phyloP scores from a whole-genome alignment of 495 filamentous ascomycete species.

The Aspergillus saccharolyticus region DNA sequence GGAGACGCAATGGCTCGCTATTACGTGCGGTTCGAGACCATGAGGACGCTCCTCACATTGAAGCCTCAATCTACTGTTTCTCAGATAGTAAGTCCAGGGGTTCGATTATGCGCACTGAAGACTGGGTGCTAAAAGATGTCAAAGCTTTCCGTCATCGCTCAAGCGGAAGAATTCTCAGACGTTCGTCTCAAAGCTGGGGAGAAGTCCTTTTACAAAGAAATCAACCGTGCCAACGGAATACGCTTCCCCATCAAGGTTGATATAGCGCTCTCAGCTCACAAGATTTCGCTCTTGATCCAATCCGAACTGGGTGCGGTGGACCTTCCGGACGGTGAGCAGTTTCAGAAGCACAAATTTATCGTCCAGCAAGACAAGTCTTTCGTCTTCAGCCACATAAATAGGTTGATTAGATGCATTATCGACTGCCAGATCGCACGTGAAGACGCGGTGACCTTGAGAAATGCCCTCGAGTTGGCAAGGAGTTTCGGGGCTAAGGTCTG shows the following conservation, averaged over 20 bases:
- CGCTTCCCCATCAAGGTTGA: slow-evolving; percentile 78
- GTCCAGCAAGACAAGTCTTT: slow-evolving; percentile 63
- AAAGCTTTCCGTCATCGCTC: slow-evolving; percentile 59
- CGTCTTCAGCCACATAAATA: slow-evolving; percentile 69
- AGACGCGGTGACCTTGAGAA: slow-evolving; percentile 62
- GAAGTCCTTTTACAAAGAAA: slow-evolving; percentile 69
- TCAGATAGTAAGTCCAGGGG: slow-evolving; percentile 58
- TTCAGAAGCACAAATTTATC: slow-evolving; percentile 54
- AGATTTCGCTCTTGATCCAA: slow-evolving; percentile 84
- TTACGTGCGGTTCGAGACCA: slow-evolving; percentile 85
- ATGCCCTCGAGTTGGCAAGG: slow-evolving; percentile 72
- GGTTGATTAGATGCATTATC: slow-evolving; percentile 76
- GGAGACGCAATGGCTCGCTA: slow-evolving; percentile 92
- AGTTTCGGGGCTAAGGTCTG: slow-evolving; percentile 76
- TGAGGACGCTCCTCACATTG: slow-evolving; percentile 69
- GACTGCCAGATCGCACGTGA: slow-evolving; percentile 70
- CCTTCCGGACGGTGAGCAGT: slow-evolving; percentile 57
- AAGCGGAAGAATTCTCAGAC: slow-evolving; percentile 75
- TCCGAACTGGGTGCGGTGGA: slow-evolving; percentile 72
- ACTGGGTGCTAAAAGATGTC: slow-evolving; percentile 39
- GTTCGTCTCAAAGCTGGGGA: slow-evolving; percentile 71
- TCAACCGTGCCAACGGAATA: slow-evolving; percentile 71
- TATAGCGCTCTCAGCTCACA: slow-evolving; percentile 66
- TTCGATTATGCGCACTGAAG: not conserved
- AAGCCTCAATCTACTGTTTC: slow-evolving; percentile 55